Conservation (phyloP, 2,329 filamentous ascomycete genomes). For the Biscogniauxia mediterranea region DNA sequence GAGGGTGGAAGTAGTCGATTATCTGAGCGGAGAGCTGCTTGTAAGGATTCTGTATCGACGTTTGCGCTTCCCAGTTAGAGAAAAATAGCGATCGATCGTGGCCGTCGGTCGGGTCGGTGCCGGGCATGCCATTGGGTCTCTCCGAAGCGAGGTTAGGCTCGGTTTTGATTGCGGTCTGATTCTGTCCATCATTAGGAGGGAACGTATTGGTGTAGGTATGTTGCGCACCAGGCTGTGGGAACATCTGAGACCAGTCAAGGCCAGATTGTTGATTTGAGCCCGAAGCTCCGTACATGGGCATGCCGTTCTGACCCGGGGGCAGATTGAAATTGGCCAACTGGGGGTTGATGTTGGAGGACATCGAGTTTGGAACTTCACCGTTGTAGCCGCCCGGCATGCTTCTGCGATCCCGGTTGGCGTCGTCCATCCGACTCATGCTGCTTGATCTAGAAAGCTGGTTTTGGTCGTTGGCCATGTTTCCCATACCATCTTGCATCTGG, state of each 20-base stretch:
- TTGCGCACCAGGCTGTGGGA: conserved; percentile 66
- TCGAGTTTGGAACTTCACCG: conserved; percentile 56
- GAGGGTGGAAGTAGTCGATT: conserved; percentile 55
- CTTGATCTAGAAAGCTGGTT: conserved; percentile 60
- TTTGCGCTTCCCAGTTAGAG: conserved; percentile 49
- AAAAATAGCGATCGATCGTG: conserved; percentile 44
- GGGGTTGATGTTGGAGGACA: conserved; percentile 61
- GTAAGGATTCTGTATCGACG: conserved; percentile 49
- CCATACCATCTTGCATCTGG: conserved; percentile 56
- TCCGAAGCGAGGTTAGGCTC: conserved; percentile 58
- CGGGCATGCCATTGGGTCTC: conserved; percentile 45
- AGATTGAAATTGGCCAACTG: conserved; percentile 65
- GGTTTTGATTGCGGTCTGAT: conserved; percentile 67
- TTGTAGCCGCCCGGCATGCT: conserved; percentile 55
- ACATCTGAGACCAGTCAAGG: conserved; percentile 78
- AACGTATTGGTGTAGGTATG: conserved; percentile 61
- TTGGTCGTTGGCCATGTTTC: conserved; percentile 59
- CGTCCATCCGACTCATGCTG: conserved; percentile 59
- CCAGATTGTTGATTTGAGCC: conserved; percentile 60
- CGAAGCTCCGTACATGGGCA: conserved; percentile 61
- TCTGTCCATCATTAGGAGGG: conserved; percentile 66
- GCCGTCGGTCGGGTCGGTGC: conserved; percentile 42
- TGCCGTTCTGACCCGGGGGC: conserved; percentile 60
- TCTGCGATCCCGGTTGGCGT: conserved; percentile 56
- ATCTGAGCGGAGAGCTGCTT: conserved; percentile 55